Evolutionary conservation across 768 basidiomycete species (phyloP), one percentile per base, ranked within the genome.

Genomic region (Austroboletus festivus): DNA sequence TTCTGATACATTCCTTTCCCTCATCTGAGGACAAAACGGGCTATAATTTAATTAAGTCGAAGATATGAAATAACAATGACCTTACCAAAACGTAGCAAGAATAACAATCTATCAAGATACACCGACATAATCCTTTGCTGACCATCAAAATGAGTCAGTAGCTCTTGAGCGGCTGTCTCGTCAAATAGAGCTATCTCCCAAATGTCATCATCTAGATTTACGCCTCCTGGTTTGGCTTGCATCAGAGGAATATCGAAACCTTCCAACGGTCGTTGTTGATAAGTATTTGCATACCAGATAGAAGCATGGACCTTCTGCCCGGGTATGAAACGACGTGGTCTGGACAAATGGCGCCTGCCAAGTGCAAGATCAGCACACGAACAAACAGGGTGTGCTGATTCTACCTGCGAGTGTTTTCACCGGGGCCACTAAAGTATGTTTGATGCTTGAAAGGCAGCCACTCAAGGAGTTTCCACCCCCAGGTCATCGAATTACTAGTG

Each of bases 221-320:
- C 12, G n/a, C 43, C 50, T 7, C 47, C 51, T 1, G 33, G 37
- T 40, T 24, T 41, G 9, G 30, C 12, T 1, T 40, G 52, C 20
- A 40, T 21, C 23, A 43, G 48, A 4, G 57, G 53, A 20, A 62
- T 56, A 11, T 63, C 61, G 21, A 63, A 62, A 23, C 61, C 61
- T 4, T 58, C 61, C 3, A 52, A 37, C 9, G 52, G 54, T 16
- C 53, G 44, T 15, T 58, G 61, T 33, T 40, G 42, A 28, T 62
- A 62, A 13, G 50, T 30, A 11, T 58, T 63, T 2, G 58, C 56
- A 41, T 47, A 51, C 38, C 61, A 33, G 43, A 63, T 46, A 9
- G 59, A 64, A 38, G 58, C 54, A 23, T 63, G 61, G 4, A 63
- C 47, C 16, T 63, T 63, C 40, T 63, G 61, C 12, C 61, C 56